Base-by-base conservation (phyloP, 208 protist genomes). In the Borovskyia barvae region DNA sequence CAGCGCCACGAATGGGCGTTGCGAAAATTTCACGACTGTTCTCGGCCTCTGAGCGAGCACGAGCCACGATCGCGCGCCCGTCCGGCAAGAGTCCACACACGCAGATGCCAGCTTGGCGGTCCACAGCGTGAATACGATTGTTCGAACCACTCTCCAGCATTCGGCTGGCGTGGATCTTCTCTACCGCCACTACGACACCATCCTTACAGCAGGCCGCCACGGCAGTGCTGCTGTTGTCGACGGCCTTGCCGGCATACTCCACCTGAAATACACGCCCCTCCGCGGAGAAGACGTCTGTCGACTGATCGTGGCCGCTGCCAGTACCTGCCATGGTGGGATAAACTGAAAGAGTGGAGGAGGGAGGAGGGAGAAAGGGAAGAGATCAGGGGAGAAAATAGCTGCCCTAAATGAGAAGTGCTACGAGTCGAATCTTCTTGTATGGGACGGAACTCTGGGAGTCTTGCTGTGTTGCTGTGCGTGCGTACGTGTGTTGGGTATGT, bases 251-350 rank as follows among this genome's bases (percentile, higher is more conserved):
- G 8, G 99, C 99, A 73, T 99, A 99, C 71, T 99, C 98, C 26
- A 99, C 94, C 81, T 99, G 99, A 80, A 99, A 99, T 2, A 99
- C 95, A 30, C 98, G 87, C 0, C 99, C 99, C 64, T 99, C 98
- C 9, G 98, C 97, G 41, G 97, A 99, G 78, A 98, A 99, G 24
- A 98, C 98, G 47, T 97, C 95, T 12, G 90, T 86, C 40, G 95
- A 99, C 57, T 99, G 85, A 83, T 99, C 99, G 69, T 99, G 99
- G 48, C 96, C 86, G 45, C 76, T 84, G 50, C 84, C 83, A 43
- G 72, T 65, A 51, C 82, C 83, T 60, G 82, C 59, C 77, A 82
- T 85, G 47, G 19, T 47, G 52, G 39, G 47, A 28, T 20, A 20
- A 19, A 12, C n/a, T 3, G 29, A 46, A 35, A 43, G 15, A 49